phyloP scores from a whole-genome alignment of 805 yeast genomes.

The Candida caryicola region DNA sequence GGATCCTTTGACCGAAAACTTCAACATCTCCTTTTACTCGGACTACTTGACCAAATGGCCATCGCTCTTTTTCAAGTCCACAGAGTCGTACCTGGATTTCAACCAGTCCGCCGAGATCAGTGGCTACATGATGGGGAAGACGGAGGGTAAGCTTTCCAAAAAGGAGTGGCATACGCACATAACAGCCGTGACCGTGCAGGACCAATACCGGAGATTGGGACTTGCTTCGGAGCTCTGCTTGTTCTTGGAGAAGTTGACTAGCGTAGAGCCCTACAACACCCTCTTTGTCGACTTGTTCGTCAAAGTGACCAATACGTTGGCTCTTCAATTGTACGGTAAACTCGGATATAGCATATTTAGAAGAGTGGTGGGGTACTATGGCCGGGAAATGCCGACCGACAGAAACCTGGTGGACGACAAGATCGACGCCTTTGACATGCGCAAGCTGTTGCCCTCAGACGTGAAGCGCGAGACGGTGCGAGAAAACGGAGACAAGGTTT shows the following conservation, averaged over 20 bases:
- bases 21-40: slow-evolving; percentile 76
- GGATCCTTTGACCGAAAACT: slow-evolving; percentile 90
- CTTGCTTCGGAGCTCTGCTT: slow-evolving; percentile 78
- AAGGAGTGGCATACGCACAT: slow-evolving; percentile 95
- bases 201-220: slow-evolving; percentile 79
- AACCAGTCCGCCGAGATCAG: slow-evolving; percentile 32
- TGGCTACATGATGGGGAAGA: slow-evolving; percentile 93
- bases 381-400: slow-evolving; percentile 47
- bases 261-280: slow-evolving; percentile 70
- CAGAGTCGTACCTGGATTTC: slow-evolving; percentile 30
- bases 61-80: slow-evolving; percentile 75
- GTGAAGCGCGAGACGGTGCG: slow-evolving; percentile 51
- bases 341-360: slow-evolving; percentile 83
- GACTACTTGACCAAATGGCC: slow-evolving; percentile 89
- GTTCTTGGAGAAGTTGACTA: slow-evolving; percentile 67
- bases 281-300: slow-evolving; percentile 91
- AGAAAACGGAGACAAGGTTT: slow-evolving; percentile 55
- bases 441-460: slow-evolving; percentile 63
- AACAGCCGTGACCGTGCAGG: slow-evolving; percentile 89
- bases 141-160: slow-evolving; percentile 68
- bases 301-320: slow-evolving; percentile 77
- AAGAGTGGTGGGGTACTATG: slow-evolving; percentile 87
- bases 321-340: slow-evolving; percentile 78
- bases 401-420: slow-evolving; percentile 55
- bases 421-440: slow-evolving; percentile 87